phyloP scores from a whole-genome alignment of 441 rosid species.

The Theobroma grandiflorum region DNA sequence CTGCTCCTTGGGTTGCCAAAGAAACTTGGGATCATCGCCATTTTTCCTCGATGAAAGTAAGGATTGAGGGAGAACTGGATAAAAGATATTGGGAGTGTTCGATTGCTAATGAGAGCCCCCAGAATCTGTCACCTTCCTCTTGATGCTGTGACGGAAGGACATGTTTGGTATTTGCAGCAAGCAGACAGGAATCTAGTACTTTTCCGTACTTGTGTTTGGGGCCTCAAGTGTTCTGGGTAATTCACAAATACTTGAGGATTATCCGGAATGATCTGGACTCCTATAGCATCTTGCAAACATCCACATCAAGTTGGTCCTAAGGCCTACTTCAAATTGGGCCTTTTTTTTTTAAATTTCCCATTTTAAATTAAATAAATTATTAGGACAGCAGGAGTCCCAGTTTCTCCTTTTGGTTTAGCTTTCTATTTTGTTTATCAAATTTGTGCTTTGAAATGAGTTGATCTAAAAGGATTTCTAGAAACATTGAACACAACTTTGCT shows the following conservation, averaged over 20 bases:
- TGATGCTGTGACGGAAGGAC: not conserved
- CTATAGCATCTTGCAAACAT: no score
- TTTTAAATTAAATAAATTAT: no score
- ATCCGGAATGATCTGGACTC: not conserved
- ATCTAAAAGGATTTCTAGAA: no score
- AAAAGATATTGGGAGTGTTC: no score
- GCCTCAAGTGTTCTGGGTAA: not conserved
- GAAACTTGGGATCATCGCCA: conserved; percentile 24
- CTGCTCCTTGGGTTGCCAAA: conserved; percentile 25
- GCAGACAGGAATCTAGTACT: not conserved
- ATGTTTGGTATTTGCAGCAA: not conserved
- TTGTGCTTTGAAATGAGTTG: no score
- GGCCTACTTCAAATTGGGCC: no score
- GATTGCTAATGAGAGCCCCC: not conserved
- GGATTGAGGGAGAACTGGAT: not conserved
- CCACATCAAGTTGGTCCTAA: no score
- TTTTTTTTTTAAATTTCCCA: no score
- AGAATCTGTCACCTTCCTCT: not conserved
- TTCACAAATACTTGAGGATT: not conserved
- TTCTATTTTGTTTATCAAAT: no score
- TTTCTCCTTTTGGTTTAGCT: no score
- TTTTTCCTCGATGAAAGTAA: not conserved
- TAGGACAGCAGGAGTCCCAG: no score
- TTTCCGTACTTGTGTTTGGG: not conserved
- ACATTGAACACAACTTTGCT: no score